phyloP scores from a whole-genome alignment of 352 stramenopile species.

The Phytophthora meadii region DNA sequence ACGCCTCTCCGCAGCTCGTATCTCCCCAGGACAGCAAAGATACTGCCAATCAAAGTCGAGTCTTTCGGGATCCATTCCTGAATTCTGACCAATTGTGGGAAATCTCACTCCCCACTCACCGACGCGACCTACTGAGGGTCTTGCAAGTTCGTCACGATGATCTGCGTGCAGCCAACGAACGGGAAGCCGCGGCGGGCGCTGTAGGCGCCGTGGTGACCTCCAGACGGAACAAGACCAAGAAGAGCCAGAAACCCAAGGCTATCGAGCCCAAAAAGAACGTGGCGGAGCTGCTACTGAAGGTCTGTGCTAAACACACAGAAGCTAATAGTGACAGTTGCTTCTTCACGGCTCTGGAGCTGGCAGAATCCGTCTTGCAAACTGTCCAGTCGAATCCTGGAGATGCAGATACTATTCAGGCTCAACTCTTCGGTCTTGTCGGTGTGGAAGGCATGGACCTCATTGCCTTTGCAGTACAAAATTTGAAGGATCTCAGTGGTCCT shows the following conservation, averaged over 20 bases:
- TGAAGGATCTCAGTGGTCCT: constrained; percentile 32
- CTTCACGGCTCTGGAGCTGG: constrained; percentile 70
- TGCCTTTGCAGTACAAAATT: constrained; percentile 72
- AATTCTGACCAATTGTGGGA: constrained; percentile 36
- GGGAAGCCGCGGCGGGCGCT: constrained; percentile 52
- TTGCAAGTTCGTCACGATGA: constrained; percentile 67
- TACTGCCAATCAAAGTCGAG: constrained; percentile 11
- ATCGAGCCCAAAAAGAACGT: constrained; percentile 34
- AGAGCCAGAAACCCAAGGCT: constrained; percentile 31
- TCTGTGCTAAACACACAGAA: constrained; percentile 46
- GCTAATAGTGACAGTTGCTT: constrained; percentile 51
- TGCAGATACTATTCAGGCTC: constrained; percentile 67
- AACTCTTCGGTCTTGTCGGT: constrained; percentile 86
- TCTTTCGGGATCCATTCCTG: constrained; percentile 52
- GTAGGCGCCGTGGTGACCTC: constrained; percentile 66
- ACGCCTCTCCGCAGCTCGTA: constrained; percentile 6
- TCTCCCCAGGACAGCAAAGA: not conserved
- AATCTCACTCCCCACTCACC: constrained; percentile 34
- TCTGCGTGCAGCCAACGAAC: constrained; percentile 56
- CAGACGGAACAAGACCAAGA: constrained; percentile 27
- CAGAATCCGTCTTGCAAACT: constrained; percentile 72
- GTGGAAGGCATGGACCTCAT: constrained; percentile 89
- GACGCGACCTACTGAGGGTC: constrained; percentile 48
- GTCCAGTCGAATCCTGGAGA: constrained; percentile 58
- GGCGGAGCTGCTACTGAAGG: constrained; percentile 50